Conservation (phyloP, 116 monocot genomes). For the Trichopus zeylanicus region DNA sequence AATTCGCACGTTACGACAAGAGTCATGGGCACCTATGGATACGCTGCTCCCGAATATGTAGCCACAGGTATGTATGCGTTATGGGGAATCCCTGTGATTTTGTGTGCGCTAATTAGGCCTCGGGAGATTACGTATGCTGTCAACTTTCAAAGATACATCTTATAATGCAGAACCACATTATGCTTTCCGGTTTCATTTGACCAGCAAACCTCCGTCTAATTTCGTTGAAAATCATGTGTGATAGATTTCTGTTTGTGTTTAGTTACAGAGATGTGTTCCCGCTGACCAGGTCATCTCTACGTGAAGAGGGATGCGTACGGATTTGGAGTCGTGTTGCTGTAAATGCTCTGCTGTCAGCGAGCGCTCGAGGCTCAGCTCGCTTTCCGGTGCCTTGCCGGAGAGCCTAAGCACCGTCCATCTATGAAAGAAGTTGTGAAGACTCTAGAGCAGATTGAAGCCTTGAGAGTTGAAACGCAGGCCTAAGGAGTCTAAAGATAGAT, state of each 20-base stretch:
- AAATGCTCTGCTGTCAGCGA: constrained; percentile 65
- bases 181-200: too few relatives aligned
- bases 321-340: constrained; percentile 81
- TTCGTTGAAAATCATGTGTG: too few relatives aligned
- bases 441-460: constrained; percentile 32
- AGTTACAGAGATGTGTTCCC: not conserved
- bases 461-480: constrained; percentile 15
- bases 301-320: constrained; percentile 93
- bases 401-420: constrained; percentile 43
- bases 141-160: too few relatives aligned
- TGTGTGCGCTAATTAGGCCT: too few relatives aligned
- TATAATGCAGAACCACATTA: too few relatives aligned
- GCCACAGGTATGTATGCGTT: constrained; percentile 40
- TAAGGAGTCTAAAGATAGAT: constrained; percentile 4
- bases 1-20: constrained; percentile 51
- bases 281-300: constrained; percentile 61
- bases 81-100: not conserved
- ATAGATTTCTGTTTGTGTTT: too few relatives aligned
- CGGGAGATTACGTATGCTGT: too few relatives aligned
- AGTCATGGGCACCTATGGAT: constrained; percentile 80
- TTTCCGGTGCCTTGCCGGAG: constrained; percentile 27
- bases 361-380: constrained; percentile 55
- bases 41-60: constrained; percentile 90
- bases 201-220: too few relatives aligned
- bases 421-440: constrained; percentile 55